A percentile compares a stretch with the other conserved stretches of the same genome.
phyloP scores from a whole-genome alignment of 306 rosid genomes.

The Quercus ilex region DNA sequence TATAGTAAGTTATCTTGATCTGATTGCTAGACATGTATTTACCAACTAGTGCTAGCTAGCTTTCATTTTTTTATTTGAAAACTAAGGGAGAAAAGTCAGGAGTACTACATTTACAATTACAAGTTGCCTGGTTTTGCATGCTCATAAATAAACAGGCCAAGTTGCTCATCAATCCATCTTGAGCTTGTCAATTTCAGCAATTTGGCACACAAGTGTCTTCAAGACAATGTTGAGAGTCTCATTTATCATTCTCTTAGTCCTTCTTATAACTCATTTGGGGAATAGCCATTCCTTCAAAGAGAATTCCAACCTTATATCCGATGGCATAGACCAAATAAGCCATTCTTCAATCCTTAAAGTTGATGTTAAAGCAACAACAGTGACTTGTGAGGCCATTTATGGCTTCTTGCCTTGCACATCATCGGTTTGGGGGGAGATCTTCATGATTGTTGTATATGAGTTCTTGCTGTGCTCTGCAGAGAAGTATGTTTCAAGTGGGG shows the following conservation, averaged over 20 bases:
- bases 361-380: constrained; percentile 17
- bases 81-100: not conserved
- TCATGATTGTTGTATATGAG: constrained; percentile 35
- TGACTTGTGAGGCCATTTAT: constrained; percentile 35
- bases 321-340: not conserved
- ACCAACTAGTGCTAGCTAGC: not conserved
- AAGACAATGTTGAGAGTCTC: not conserved
- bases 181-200: not conserved
- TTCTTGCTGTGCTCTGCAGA: constrained; percentile 25
- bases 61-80: not conserved
- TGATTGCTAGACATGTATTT: not conserved
- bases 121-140: not conserved
- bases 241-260: constrained; percentile 2
- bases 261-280: constrained; percentile 6
- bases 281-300: constrained; percentile 6
- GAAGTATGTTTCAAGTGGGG: constrained; percentile 18
- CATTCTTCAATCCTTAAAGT: not conserved
- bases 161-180: not conserved
- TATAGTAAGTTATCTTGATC: not conserved
- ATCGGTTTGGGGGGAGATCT: constrained; percentile 25
- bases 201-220: not conserved
- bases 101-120: not conserved
- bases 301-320: constrained; percentile 4
- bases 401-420: constrained; percentile 42
- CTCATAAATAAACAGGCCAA: not conserved